Percentiles rank a stretch among this genome's conserved stretches.
Evolutionary conservation across 2,329 filamentous ascomycete species (phyloP).

Genomic region (Verticillium klebahnii): DNA sequence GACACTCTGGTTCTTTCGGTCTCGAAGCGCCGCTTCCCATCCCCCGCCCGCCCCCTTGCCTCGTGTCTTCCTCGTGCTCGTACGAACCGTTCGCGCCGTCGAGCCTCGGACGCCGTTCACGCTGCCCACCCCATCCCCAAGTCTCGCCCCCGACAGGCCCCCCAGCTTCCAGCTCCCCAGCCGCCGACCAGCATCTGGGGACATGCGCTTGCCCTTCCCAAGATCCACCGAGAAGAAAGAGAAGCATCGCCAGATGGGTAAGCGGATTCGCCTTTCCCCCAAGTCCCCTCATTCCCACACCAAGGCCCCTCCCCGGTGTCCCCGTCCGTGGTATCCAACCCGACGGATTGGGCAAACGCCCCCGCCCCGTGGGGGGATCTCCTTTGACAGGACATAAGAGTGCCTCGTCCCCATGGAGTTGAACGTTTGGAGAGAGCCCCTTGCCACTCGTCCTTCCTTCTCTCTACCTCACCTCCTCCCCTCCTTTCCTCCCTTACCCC

Average conservation of each 20-base stretch:
- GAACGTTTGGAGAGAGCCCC: constrained; percentile 6
- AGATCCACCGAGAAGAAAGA: constrained; percentile 2
- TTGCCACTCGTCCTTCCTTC: constrained; percentile 5
- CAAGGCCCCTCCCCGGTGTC: background rate
- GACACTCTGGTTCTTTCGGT: background rate
- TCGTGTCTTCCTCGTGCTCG: background rate
- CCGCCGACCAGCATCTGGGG: background rate
- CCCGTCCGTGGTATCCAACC: background rate
- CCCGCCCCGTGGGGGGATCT: constrained; percentile 10
- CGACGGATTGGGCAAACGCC: constrained; percentile 3
- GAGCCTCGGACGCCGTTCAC: background rate
- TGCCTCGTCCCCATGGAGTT: constrained; percentile 11
- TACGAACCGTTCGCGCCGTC: background rate
- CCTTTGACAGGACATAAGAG: constrained; percentile 10
- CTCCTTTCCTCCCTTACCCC: background rate
- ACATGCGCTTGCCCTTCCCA: background rate
- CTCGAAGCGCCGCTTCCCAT: background rate
- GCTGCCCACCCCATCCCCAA: background rate
- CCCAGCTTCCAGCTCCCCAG: background rate
- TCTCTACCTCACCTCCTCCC: background rate
- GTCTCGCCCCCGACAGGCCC: background rate
- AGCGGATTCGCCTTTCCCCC: background rate
- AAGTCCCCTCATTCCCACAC: background rate
- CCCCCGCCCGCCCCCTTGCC: background rate
- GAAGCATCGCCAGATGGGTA: background rate